phyloP scores from a whole-genome alignment of 2,329 filamentous ascomycete genomes.

The Fonsecaea pedrosoi region DNA sequence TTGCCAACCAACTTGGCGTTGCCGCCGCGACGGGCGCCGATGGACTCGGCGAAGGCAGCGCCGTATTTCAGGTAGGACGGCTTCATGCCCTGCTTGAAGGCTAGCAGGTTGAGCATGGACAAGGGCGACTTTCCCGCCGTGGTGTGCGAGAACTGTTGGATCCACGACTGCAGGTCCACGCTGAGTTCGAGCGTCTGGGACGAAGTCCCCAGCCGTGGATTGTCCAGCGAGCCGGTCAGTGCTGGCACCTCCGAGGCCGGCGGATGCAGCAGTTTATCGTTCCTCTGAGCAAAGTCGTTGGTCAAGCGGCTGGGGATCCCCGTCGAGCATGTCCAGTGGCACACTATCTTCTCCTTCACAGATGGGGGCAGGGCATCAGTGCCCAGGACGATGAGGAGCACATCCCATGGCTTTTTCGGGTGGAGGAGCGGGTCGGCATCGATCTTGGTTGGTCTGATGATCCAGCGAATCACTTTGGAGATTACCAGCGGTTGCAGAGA shows the following conservation, averaged over 20 bases:
- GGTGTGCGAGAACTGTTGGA: conserved; percentile 45
- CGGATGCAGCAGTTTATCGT: conserved; percentile 32
- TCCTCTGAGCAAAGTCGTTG: conserved; percentile 35
- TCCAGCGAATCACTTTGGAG: conserved; percentile 47
- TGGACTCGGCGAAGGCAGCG: conserved; percentile 49
- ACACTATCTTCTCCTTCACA: conserved; percentile 30
- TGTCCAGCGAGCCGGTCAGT: conserved; percentile 46
- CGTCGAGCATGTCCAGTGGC: conserved; percentile 45
- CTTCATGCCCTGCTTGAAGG: conserved; percentile 62
- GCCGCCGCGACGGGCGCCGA: conserved; percentile 62
- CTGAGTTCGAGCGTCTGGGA: conserved; percentile 63
- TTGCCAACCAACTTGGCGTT: conserved; percentile 68
- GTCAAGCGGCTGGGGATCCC: conserved; percentile 49
- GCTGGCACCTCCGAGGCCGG: conserved; percentile 40
- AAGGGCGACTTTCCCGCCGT: conserved; percentile 54
- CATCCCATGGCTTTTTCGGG: conserved; percentile 44
- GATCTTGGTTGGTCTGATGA: conserved; percentile 46
- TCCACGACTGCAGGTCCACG: conserved; percentile 59
- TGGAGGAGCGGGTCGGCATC: conserved; percentile 43
- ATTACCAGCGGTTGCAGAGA: conserved; percentile 41
- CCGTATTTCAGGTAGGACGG: conserved; percentile 63
- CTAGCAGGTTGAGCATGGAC: conserved; percentile 69
- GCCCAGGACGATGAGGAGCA: conserved; percentile 47
- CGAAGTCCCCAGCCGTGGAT: conserved; percentile 42
- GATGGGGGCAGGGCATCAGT: conserved; percentile 37